Evolutionary conservation across 176 grass and related monocot species (phyloP).

Genomic region (Carex pumila): DNA sequence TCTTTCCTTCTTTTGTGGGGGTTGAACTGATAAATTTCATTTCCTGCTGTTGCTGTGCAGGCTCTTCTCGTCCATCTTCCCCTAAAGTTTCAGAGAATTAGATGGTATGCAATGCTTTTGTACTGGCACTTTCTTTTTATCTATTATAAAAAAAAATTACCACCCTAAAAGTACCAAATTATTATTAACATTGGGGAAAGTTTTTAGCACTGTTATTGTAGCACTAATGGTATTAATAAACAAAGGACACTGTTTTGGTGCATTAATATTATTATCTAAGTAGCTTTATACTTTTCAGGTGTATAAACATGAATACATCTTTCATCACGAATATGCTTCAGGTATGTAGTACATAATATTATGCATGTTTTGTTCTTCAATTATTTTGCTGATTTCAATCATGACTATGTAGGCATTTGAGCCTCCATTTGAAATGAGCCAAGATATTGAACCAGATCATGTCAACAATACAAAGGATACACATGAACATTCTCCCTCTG

Average conservation of each 20-base stretch:
- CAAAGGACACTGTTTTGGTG: conserved; percentile 22
- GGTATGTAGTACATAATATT: conserved; percentile 43
- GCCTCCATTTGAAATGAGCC: conserved; percentile 84
- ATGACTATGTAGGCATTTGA: conserved; percentile 75
- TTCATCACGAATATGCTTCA: conserved; percentile 98
- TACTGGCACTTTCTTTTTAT: neutral
- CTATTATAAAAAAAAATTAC: neutral
- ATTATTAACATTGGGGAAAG: neutral
- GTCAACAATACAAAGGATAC: conserved; percentile 31
- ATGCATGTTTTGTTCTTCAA: neutral
- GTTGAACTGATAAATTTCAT: conserved; percentile 16
- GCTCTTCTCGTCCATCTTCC: conserved; percentile 89
- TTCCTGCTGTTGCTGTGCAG: conserved; percentile 38
- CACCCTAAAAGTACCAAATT: neutral
- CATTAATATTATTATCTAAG: conserved; percentile 33
- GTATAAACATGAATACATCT: conserved; percentile 79
- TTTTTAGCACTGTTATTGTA: neutral
- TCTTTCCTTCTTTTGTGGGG: conserved; percentile 19
- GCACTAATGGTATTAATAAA: neutral
- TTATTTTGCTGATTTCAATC: conserved; percentile 5
- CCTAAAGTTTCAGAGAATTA: conserved; percentile 68
- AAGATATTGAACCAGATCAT: conserved; percentile 48
- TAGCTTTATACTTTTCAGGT: conserved; percentile 52
- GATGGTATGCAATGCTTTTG: conserved; percentile 51
- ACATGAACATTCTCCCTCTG: conserved; percentile 36